These are phyloP conservation scores for Neurospora sp. DNA, from an alignment of 495 filamentous ascomycete species.

Conservation along the genomic window DNA sequence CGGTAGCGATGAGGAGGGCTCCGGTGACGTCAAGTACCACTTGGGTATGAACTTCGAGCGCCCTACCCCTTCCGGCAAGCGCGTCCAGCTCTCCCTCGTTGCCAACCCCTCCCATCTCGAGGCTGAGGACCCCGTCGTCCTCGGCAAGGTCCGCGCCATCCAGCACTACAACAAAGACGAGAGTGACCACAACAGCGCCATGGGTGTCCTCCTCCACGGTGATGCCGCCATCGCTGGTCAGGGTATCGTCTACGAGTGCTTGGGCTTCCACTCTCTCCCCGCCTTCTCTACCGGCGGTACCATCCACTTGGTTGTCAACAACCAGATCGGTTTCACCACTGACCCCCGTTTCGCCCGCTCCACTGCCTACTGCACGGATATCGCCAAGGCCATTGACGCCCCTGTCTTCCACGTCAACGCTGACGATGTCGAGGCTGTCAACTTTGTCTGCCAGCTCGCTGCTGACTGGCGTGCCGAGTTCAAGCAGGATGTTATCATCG, in stretches of 20 bases:
- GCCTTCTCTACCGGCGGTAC: constrained; percentile 96
- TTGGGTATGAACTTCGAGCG: constrained; percentile 99
- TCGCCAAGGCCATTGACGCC: constrained; percentile 96
- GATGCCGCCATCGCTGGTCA: constrained; percentile 95
- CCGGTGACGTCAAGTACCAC: constrained; percentile 98
- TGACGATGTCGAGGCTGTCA: constrained; percentile 95
- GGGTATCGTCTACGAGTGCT: constrained; percentile 95
- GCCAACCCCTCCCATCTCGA: constrained; percentile 98
- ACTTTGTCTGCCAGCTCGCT: constrained; percentile 94
- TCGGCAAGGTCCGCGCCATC: constrained; percentile 94
- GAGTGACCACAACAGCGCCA: constrained; percentile 72
- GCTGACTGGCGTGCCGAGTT: constrained; percentile 97
- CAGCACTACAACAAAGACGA: constrained; percentile 99
- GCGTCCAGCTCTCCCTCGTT: constrained; percentile 93
- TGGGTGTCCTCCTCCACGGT: constrained; percentile 92
- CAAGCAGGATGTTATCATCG: constrained; percentile 93
- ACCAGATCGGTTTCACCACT: constrained; percentile 99
- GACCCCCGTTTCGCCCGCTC: constrained; percentile 95
- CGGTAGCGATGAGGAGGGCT: constrained; percentile 88
- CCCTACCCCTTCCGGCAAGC: constrained; percentile 95
- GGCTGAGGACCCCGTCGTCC: constrained; percentile 94
- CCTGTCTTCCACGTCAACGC: constrained; percentile 99
- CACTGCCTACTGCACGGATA: constrained; percentile 97
- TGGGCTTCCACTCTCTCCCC: constrained; percentile 92
- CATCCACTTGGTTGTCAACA: constrained; percentile 96